Conservation (phyloP, 1,139 yeast species). For the Eremothecium gossypii region DNA sequence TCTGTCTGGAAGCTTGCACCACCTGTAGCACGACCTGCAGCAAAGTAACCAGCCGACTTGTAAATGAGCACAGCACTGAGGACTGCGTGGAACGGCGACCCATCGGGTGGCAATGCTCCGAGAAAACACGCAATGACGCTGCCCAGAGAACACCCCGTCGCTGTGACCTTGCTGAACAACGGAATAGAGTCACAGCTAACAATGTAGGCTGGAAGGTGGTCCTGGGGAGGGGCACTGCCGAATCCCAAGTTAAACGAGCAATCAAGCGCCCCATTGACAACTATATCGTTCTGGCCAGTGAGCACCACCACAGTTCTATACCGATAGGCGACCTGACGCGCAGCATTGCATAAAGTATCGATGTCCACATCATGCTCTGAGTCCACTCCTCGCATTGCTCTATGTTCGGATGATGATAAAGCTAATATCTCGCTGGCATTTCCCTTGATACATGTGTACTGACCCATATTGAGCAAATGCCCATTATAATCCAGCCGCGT, state of each 20-base stretch:
- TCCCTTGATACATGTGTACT: constrained; percentile 70
- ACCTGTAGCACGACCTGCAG: constrained; percentile 29
- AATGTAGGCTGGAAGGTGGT: constrained; percentile 26
- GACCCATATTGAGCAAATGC: constrained; percentile 46
- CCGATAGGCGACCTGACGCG: constrained; percentile 44
- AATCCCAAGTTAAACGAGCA: constrained; percentile 19
- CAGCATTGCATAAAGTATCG: constrained; percentile 33
- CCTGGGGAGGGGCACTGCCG: constrained; percentile 20
- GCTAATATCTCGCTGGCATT: constrained; percentile 73
- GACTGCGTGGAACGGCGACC: constrained; percentile 40
- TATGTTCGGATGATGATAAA: constrained; percentile 32
- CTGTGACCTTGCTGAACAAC: constrained; percentile 70
- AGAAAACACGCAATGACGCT: constrained; percentile 57
- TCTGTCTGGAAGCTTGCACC: constrained; percentile 26
- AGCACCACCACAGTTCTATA: constrained; percentile 61
- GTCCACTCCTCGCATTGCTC: constrained; percentile 70
- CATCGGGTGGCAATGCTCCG: constrained; percentile 35
- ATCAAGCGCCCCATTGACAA: constrained; percentile 35
- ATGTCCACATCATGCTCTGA: constrained; percentile 36
- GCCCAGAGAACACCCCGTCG: constrained; percentile 82
- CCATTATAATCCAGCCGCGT: constrained; percentile 45
- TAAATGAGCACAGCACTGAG: constrained; percentile 52
- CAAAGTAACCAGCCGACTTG: constrained; percentile 56
- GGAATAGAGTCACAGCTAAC: constrained; percentile 51
- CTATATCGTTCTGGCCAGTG: constrained; percentile 48